Percentiles rank a stretch among this genome's conserved stretches.
Conservation (phyloP, 106 monocot genomes). For the Cymbidium sinense region DNA sequence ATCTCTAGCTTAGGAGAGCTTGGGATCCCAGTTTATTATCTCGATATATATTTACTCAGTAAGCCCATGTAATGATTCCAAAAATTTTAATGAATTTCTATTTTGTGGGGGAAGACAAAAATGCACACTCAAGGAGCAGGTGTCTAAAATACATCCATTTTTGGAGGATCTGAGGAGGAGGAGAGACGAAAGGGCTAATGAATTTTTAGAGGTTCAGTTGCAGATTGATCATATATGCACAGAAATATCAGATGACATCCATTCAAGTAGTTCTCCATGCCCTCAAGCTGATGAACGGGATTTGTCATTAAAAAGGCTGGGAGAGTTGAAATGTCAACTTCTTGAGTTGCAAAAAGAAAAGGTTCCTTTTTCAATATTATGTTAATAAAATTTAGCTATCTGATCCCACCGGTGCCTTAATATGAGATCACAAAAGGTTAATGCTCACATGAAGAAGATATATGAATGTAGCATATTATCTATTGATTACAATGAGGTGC, state of each 20-base stretch:
- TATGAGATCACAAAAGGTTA: slow-evolving; percentile 52
- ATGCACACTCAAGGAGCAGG: slow-evolving; percentile 67
- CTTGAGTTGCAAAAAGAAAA: slow-evolving; percentile 81
- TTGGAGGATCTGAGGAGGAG: slow-evolving; percentile 49
- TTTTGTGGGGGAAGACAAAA: slow-evolving; percentile 34
- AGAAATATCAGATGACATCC: slow-evolving; percentile 39
- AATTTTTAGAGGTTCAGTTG: slow-evolving; percentile 58
- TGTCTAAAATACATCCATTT: slow-evolving; percentile 43
- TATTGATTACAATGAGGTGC: slow-evolving; percentile 41
- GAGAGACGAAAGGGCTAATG: slow-evolving; percentile 52
- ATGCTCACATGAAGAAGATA: slow-evolving; percentile 36
- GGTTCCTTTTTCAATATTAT: too few species aligned
- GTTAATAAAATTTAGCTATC: neutral
- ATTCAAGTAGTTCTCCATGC: slow-evolving; percentile 15
- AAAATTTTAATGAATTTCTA: slow-evolving; percentile 9
- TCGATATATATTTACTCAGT: neutral
- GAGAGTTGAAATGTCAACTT: slow-evolving; percentile 56
- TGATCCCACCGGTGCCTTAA: slow-evolving; percentile 26
- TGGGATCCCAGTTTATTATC: slow-evolving; percentile 38
- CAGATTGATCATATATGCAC: slow-evolving; percentile 52
- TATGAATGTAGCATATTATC: slow-evolving; percentile 54
- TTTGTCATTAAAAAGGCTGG: slow-evolving; percentile 55
- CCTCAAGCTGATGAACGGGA: slow-evolving; percentile 65
- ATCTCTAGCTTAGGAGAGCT: slow-evolving; percentile 62
- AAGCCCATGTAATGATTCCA: neutral